These are phyloP conservation scores for Candida gigantensis DNA, from an alignment of 1,139 yeast species.

Conservation along the genomic window DNA sequence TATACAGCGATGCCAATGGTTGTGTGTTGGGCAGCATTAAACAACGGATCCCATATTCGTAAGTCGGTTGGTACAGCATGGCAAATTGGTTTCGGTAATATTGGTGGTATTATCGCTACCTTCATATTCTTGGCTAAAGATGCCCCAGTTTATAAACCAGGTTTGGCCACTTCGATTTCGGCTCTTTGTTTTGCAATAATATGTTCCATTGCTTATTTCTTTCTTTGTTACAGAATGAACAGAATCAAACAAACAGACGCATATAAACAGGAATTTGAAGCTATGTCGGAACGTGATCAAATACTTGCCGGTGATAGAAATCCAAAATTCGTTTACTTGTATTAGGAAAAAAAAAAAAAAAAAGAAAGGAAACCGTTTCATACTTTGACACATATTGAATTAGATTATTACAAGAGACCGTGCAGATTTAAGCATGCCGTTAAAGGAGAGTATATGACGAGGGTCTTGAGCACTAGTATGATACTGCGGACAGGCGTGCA, in stretches of 20 bases:
- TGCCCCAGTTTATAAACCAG: conserved; percentile 60
- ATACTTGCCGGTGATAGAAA: conserved; percentile 62
- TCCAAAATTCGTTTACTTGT: conserved; percentile 54
- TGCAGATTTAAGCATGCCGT: too few relatives aligned
- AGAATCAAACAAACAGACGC: conserved; percentile 37
- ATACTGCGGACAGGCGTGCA: too few relatives aligned
- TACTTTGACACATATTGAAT: too few relatives aligned
- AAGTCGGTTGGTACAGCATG: conserved; percentile 74
- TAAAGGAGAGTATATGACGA: too few relatives aligned
- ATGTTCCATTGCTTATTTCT: conserved; percentile 46
- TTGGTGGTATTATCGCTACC: conserved; percentile 78
- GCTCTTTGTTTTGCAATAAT: conserved; percentile 53
- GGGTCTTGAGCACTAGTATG: too few relatives aligned
- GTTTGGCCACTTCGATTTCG: conserved; percentile 56
- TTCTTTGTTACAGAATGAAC: conserved; percentile 41
- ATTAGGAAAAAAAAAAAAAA: too few relatives aligned
- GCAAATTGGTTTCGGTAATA: conserved; percentile 80
- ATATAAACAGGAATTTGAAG: conserved; percentile 45
- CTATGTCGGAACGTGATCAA: conserved; percentile 46
- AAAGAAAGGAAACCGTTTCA: too few relatives aligned
- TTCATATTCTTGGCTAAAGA: conserved; percentile 58
- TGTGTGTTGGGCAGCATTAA: conserved; percentile 71
- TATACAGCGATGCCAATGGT: conserved; percentile 75
- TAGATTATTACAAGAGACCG: too few relatives aligned
- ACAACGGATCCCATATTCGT: conserved; percentile 69